Conservation (phyloP, 345 rosid genomes). For the Arabis hirsuta region DNA sequence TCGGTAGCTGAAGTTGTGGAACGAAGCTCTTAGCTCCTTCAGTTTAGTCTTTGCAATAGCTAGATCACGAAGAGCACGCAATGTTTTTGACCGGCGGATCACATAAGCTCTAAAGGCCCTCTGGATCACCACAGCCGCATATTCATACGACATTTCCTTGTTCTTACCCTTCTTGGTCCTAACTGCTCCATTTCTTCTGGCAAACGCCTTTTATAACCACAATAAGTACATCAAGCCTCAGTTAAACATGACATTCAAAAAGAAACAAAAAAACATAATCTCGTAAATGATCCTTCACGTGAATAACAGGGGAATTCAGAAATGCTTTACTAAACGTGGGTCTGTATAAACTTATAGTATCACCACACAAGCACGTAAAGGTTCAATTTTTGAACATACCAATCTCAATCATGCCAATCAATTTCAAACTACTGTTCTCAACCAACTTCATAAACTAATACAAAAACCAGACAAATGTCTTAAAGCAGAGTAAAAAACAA, state of each 20-base stretch:
- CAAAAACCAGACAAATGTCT: background rate
- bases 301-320: background rate
- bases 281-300: background rate
- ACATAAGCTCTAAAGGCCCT: conserved; percentile 76
- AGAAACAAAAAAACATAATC: background rate
- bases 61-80: conserved; percentile 89
- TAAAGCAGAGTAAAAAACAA: conserved; percentile 8
- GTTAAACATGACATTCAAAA: conserved; percentile 4
- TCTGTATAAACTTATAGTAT: background rate
- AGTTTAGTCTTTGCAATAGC: conserved; percentile 90
- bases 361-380: conserved; percentile 12
- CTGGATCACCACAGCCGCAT: conserved; percentile 90
- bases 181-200: conserved; percentile 62
- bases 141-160: conserved; percentile 73
- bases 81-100: conserved; percentile 73
- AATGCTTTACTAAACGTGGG: background rate
- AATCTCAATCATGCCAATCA: conserved; percentile 25
- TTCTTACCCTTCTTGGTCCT: conserved; percentile 70
- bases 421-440: background rate
- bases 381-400: conserved; percentile 18
- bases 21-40: conserved; percentile 79
- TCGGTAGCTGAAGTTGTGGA: conserved; percentile 85
- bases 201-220: conserved; percentile 62
- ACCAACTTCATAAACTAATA: background rate
- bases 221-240: background rate